These are phyloP conservation scores for Oxyria digyna DNA, from an alignment of 148 eudicot genomes.

Conservation along the genomic window DNA sequence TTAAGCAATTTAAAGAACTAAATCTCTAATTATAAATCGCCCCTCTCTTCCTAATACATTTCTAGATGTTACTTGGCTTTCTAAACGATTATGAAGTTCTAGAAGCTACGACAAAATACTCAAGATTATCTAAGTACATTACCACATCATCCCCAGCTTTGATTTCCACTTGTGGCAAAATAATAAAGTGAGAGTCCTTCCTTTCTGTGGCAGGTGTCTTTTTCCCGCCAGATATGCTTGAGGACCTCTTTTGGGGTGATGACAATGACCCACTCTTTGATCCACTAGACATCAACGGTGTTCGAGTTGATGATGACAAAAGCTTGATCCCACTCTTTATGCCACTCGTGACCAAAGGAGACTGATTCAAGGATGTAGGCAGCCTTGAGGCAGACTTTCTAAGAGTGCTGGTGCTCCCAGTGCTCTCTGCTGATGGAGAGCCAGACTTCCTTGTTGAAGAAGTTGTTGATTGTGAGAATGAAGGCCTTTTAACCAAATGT, in stretches of 20 bases:
- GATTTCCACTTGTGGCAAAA: constrained; percentile 76
- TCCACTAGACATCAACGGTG: constrained; percentile 33
- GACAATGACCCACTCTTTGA: constrained; percentile 32
- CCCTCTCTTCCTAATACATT: neutral
- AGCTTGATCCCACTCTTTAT: constrained; percentile 15
- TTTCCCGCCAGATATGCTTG: constrained; percentile 39
- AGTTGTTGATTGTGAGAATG: constrained; percentile 22
- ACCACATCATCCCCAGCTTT: constrained; percentile 97
- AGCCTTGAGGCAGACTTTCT: constrained; percentile 35
- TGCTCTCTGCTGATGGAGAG: constrained; percentile 52
- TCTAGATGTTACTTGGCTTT: neutral
- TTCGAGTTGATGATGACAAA: constrained; percentile 34
- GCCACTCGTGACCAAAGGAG: constrained; percentile 17
- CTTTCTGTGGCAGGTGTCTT: constrained; percentile 45
- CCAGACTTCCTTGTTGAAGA: constrained; percentile 41
- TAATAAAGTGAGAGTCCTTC: constrained; percentile 64
- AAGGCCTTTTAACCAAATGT: constrained; percentile 29
- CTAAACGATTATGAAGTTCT: neutral
- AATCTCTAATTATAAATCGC: neutral
- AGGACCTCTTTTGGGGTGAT: constrained; percentile 38
- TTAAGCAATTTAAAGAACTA: neutral
- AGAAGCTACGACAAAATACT: neutral
- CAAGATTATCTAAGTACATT: constrained; percentile 15
- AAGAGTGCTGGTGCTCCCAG: constrained; percentile 39
- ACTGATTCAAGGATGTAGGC: constrained; percentile 11